Evolutionary conservation across 495 filamentous ascomycete species (phyloP), one percentile per base, ranked within the genome.

Genomic region (Aspergillus nanangensis): DNA sequence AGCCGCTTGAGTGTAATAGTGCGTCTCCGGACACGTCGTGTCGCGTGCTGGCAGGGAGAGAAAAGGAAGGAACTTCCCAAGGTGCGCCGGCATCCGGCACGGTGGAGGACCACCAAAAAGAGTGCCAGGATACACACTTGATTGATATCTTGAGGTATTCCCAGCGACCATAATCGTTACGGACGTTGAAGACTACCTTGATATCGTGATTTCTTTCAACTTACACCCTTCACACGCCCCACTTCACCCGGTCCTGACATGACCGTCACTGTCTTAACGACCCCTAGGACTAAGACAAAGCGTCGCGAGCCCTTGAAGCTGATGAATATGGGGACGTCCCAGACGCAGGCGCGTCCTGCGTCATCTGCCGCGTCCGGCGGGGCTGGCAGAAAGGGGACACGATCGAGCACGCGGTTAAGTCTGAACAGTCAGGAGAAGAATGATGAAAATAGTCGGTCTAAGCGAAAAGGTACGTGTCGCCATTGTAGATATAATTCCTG

Each of bases 211-310:
- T 22, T 38, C 21, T 31, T 27, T 32, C 29, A 34, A 35, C 25
- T 22, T n/a, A n/a, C 17, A 1, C 34, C 8, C 39, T 20, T 9
- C 3, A 19, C 10, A 17, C n/a, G 43, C 50, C 51, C 52, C 34
- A 33, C 39, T 44, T 47, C 25, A 36, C 38, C 43, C 46, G 41
- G 51, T 55, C 55, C 50, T 73, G 70, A 69, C 61, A 74, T 74
- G 70, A 74, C 66, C 67, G 61, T 59, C 66, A 63, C 66, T 58
- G 64, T 71, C 52, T 35, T 71, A 53, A 60, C 67, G 44, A 56
- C 66, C 31, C 49, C 67, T 31, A 65, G 51, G 41, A 70, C 54
- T 47, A 69, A 65, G 61, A 66, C 56, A 53, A 66, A 70, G 57
- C 63, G 63, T 65, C 70, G 69, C 56, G 67, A 69, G 60, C 69